Evolutionary conservation across 1,139 yeast species (phyloP).

Genomic region (Blastobotrys aristatus): DNA sequence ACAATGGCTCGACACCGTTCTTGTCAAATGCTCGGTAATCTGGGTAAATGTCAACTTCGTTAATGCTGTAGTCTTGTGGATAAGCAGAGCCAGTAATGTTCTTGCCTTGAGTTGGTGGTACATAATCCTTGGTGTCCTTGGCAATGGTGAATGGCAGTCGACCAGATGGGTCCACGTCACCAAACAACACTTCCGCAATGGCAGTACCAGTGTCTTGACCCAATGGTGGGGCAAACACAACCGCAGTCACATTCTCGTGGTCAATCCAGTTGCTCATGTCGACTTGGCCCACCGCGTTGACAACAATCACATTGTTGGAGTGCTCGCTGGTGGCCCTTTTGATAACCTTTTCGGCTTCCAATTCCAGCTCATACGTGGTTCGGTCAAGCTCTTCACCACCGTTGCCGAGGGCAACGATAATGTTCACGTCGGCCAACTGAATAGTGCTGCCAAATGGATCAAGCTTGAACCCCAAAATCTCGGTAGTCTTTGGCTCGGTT

Average conservation of each 20-base stretch:
- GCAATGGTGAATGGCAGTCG: slow-evolving; percentile 61
- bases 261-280: slow-evolving; percentile 57
- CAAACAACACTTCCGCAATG: slow-evolving; percentile 49
- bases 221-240: slow-evolving; percentile 50
- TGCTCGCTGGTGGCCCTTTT: slow-evolving; percentile 45
- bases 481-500: slow-evolving; percentile 49
- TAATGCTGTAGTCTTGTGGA: slow-evolving; percentile 35
- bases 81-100: slow-evolving; percentile 24
- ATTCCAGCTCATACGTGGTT: slow-evolving; percentile 52
- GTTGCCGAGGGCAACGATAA: slow-evolving; percentile 43
- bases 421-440: slow-evolving; percentile 47
- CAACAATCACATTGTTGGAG: slow-evolving; percentile 51
- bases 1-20: slow-evolving; percentile 51
- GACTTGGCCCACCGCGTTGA: slow-evolving; percentile 58
- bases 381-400: slow-evolving; percentile 37
- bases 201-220: slow-evolving; percentile 52
- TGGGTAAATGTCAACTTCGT: slow-evolving; percentile 36
- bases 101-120: slow-evolving; percentile 44
- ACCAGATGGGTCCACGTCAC: slow-evolving; percentile 58
- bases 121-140: slow-evolving; percentile 49
- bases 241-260: slow-evolving; percentile 53
- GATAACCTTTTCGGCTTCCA: slow-evolving; percentile 54
- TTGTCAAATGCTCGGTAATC: slow-evolving; percentile 55
- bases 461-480: slow-evolving; percentile 20
- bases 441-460: not conserved